Conservation (phyloP, 345 rosid genomes). For the Populus ilicifolia region DNA sequence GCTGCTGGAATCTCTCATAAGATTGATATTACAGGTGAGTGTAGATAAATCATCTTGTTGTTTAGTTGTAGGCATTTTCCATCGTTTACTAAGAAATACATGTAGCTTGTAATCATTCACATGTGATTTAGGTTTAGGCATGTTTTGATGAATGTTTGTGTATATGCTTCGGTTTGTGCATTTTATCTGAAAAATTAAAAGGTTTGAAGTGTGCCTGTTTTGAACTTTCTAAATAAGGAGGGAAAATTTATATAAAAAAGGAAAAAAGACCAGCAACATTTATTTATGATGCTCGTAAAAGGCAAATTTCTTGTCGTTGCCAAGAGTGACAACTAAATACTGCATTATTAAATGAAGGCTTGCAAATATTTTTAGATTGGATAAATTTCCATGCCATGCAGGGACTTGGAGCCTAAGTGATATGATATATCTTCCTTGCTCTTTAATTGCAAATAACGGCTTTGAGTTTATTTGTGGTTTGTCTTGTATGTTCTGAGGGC, state of each 20-base stretch:
- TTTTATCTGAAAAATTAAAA: neutral
- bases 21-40: constrained; percentile 86
- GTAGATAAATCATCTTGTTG: neutral
- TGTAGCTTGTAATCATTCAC: neutral
- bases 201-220: neutral
- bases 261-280: neutral
- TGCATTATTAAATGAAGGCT: neutral
- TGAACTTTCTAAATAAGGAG: neutral
- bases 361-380: neutral
- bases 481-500: neutral
- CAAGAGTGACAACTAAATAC: neutral
- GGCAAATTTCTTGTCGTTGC: neutral
- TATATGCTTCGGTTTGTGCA: neutral
- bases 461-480: neutral
- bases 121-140: neutral
- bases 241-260: neutral
- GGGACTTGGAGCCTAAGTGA: neutral
- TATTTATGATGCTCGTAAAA: neutral
- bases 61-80: neutral
- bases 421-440: neutral
- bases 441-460: neutral
- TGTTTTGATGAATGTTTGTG: neutral
- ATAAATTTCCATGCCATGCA: neutral
- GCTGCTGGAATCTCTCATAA: constrained; percentile 75
- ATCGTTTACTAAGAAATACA: neutral